phyloP scores from a whole-genome alignment of 2,329 filamentous ascomycete species.

The Cercospora sp. region DNA sequence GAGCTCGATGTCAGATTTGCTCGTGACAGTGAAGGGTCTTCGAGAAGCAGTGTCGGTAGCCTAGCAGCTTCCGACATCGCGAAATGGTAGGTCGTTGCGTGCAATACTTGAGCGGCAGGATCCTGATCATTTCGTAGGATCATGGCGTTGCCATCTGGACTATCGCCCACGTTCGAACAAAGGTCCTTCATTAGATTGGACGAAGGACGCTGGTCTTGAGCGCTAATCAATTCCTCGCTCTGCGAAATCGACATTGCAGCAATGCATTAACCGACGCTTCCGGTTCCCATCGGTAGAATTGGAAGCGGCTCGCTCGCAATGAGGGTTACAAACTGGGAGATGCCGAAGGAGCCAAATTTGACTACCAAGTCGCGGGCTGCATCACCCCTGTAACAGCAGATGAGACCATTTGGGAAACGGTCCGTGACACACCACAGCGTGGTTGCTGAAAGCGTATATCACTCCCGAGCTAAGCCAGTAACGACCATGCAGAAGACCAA shows the following conservation, averaged over 20 bases:
- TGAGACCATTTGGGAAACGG: conserved; percentile 1
- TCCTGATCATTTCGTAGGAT: conserved; percentile 12
- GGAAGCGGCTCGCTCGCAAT: neutral
- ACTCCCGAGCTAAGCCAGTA: neutral
- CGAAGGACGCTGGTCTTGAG: neutral
- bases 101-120: neutral
- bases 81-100: conserved; percentile 13
- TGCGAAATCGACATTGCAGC: neutral
- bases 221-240: neutral
- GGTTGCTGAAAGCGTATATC: neutral
- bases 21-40: conserved; percentile 9
- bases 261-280: neutral
- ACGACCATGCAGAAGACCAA: neutral
- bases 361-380: neutral
- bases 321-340: neutral
- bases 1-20: neutral
- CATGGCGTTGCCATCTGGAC: conserved; percentile 18
- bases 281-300: neutral
- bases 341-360: neutral
- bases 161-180: conserved; percentile 11
- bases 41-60: conserved; percentile 21
- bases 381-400: neutral
- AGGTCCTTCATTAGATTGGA: conserved; percentile 14
- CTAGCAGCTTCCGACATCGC: conserved; percentile 19
- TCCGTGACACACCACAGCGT: neutral